A percentile compares a stretch with the other conserved stretches of the same genome.
Conservation (phyloP, 768 basidiomycete species). For the Amylocystis lapponica region DNA sequence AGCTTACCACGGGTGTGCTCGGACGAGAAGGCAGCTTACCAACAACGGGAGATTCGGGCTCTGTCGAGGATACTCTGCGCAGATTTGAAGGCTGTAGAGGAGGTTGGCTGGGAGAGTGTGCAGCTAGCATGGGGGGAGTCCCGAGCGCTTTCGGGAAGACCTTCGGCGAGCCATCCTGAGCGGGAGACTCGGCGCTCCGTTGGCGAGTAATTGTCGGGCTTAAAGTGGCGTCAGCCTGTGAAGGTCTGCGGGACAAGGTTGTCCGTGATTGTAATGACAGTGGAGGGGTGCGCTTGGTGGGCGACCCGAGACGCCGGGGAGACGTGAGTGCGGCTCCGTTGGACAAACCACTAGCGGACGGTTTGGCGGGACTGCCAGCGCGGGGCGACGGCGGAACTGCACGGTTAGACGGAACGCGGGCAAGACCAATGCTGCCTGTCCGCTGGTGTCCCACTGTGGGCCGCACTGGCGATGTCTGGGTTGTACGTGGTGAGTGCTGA, state of each 20-base stretch:
- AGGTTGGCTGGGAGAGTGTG: slow-evolving; percentile 10
- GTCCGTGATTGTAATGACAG: slow-evolving; percentile 44
- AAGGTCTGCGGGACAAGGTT: slow-evolving; percentile 42
- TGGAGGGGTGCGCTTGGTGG: slow-evolving; percentile 49
- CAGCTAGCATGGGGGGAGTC: slow-evolving; percentile 7
- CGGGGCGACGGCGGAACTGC: slow-evolving; percentile 30
- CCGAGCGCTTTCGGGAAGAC: slow-evolving; percentile 11
- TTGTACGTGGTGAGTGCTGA: not conserved
- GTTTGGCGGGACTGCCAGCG: slow-evolving; percentile 59
- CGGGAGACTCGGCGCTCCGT: slow-evolving; percentile 25
- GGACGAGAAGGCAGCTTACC: slow-evolving; percentile 10
- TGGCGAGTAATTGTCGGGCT: slow-evolving; percentile 24
- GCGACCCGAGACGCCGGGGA: slow-evolving; percentile 36
- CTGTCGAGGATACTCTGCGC: slow-evolving; percentile 5
- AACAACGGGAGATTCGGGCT: slow-evolving; percentile 5
- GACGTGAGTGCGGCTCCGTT: slow-evolving; percentile 24
- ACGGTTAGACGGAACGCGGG: slow-evolving; percentile 18
- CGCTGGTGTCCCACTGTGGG: slow-evolving; percentile 50
- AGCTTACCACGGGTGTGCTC: slow-evolving; percentile 17
- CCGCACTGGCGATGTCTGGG: slow-evolving; percentile 19
- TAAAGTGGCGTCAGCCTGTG: slow-evolving; percentile 30
- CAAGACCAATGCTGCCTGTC: slow-evolving; percentile 40
- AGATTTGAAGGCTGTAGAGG: slow-evolving; percentile 11
- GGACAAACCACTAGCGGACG: slow-evolving; percentile 17
- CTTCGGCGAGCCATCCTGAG: slow-evolving; percentile 18